phyloP scores from a whole-genome alignment of 495 filamentous ascomycete species.

The Cercophora sp. region DNA sequence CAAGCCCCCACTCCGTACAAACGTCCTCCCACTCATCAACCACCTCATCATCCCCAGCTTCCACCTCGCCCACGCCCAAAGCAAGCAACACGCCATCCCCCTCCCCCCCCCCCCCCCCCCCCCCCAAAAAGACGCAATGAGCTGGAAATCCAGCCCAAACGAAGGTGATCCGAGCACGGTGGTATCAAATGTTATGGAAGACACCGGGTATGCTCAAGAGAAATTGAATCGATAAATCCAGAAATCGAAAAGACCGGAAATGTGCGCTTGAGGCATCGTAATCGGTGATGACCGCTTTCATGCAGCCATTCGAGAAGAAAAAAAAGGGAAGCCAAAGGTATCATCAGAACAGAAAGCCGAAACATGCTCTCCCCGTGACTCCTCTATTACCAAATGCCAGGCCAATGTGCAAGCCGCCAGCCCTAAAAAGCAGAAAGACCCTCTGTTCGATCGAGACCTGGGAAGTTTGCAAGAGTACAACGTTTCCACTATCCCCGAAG shows the following conservation, averaged over 20 bases:
- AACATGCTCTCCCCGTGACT: constrained; percentile 15
- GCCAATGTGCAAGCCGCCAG: constrained; percentile 16
- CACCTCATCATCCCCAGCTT: too few relatives aligned
- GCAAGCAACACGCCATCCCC: too few relatives aligned
- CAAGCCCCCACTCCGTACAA: too few relatives aligned
- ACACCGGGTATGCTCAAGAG: neutral
- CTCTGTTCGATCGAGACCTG: constrained; percentile 21
- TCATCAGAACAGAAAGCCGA: constrained; percentile 5
- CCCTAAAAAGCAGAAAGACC: constrained; percentile 21
- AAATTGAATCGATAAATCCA: neutral
- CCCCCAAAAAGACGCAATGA: too few relatives aligned
- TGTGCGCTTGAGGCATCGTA: neutral
- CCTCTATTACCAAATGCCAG: constrained; percentile 26
- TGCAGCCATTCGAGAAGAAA: too few relatives aligned
- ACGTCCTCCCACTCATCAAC: too few relatives aligned
- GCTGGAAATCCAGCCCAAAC: neutral
- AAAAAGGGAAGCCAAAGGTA: constrained; percentile 8
- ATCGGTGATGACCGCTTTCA: neutral
- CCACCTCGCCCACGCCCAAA: too few relatives aligned
- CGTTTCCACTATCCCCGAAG: constrained; percentile 16
- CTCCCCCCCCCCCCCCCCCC: too few relatives aligned
- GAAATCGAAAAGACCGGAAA: neutral
- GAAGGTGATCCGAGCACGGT: neutral
- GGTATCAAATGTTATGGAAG: neutral
- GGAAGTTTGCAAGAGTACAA: constrained; percentile 17